A percentile compares a stretch with the other conserved stretches of the same genome.
These are phyloP conservation scores for Colletotrichum tabaci DNA, from an alignment of 2,329 filamentous ascomycete species.

Conservation along the genomic window DNA sequence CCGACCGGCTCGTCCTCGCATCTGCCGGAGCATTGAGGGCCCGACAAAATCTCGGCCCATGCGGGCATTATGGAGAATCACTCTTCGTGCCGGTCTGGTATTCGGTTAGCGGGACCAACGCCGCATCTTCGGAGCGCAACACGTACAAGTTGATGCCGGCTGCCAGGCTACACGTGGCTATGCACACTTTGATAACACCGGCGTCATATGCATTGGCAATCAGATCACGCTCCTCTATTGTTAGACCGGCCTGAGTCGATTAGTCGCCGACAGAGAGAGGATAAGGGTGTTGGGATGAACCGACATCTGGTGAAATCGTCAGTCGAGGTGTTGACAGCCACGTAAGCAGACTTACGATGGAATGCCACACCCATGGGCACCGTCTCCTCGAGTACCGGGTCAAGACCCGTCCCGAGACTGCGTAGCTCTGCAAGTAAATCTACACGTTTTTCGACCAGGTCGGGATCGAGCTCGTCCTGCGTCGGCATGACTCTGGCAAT, in stretches of 20 bases:
- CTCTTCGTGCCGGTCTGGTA: conserved; percentile 73
- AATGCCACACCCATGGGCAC: conserved; percentile 79
- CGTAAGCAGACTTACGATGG: conserved; percentile 68
- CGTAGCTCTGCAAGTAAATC: conserved; percentile 78
- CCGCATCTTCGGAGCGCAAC: background rate
- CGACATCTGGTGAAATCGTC: conserved; percentile 53
- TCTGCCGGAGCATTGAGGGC: conserved; percentile 84
- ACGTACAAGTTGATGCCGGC: conserved; percentile 81
- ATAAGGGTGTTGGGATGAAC: conserved; percentile 15
- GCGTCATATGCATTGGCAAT: conserved; percentile 79
- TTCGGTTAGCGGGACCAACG: conserved; percentile 34
- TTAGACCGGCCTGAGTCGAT: conserved; percentile 72
- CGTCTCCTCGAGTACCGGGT: conserved; percentile 75
- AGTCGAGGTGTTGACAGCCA: background rate
- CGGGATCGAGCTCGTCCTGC: conserved; percentile 59
- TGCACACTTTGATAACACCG: conserved; percentile 77
- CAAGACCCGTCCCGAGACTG: conserved; percentile 76
- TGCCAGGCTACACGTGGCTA: conserved; percentile 85
- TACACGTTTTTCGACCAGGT: conserved; percentile 69
- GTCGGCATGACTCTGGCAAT: conserved; percentile 78
- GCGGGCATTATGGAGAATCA: conserved; percentile 81
- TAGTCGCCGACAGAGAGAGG: conserved; percentile 35
- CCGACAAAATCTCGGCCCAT: conserved; percentile 86
- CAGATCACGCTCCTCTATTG: conserved; percentile 81
- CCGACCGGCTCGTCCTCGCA: conserved; percentile 83